Evolutionary conservation across 2,329 filamentous ascomycete species (phyloP).

Genomic region (Monilinia fructigena): DNA sequence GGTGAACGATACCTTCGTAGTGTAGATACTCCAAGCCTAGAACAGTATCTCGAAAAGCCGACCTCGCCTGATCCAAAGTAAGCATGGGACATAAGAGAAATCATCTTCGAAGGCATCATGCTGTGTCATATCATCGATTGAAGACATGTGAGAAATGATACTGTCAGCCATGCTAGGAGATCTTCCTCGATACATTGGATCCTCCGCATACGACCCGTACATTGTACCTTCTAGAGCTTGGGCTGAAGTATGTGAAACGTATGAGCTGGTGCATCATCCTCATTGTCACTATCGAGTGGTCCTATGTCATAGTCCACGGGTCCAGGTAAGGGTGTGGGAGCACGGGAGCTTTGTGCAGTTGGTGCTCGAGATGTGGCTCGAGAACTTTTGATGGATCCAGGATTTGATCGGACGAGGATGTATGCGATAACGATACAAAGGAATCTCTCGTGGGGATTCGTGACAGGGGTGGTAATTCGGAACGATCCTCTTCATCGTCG

Average conservation of each 20-base stretch:
- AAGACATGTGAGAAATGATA: constrained; percentile 68
- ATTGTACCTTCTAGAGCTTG: constrained; percentile 73
- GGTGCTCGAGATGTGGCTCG: constrained; percentile 28
- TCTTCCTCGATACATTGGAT: constrained; percentile 59
- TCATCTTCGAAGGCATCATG: constrained; percentile 78
- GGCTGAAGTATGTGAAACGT: constrained; percentile 45
- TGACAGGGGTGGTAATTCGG: constrained; percentile 39
- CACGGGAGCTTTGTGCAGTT: constrained; percentile 38
- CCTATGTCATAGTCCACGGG: constrained; percentile 42
- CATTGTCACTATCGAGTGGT: constrained; percentile 48
- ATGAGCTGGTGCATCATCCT: constrained; percentile 55
- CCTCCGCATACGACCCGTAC: constrained; percentile 67
- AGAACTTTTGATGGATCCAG: constrained; percentile 28
- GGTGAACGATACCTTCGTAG: constrained; percentile 80
- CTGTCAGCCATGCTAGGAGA: constrained; percentile 81
- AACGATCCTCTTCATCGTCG: constrained; percentile 41
- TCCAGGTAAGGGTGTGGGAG: constrained; percentile 38
- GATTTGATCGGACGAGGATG: constrained; percentile 35
- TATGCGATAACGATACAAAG: constrained; percentile 21
- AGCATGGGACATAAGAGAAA: constrained; percentile 88
- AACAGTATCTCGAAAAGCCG: constrained; percentile 87
- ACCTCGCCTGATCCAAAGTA: constrained; percentile 77
- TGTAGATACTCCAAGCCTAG: constrained; percentile 91
- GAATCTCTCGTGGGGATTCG: constrained; percentile 37
- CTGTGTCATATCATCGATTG: constrained; percentile 55